Base-by-base conservation (phyloP, 768 basidiomycete species). In the Cystofilobasidium ferigula region DNA sequence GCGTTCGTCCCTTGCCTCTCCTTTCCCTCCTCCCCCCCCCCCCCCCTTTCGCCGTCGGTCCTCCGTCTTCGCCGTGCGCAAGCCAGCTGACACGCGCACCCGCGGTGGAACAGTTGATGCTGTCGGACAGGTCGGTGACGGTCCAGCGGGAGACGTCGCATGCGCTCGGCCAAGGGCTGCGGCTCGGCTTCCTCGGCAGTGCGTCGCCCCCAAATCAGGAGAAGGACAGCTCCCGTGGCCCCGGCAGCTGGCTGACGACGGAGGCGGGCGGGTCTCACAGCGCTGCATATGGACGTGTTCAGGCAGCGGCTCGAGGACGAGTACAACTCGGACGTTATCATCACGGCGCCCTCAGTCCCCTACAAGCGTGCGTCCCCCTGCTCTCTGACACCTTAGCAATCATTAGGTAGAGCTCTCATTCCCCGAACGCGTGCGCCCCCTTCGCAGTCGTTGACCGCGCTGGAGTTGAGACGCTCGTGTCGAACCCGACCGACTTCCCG, bases 241-340 rank as follows among this genome's bases (percentile, higher is more conserved):
- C 30, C 30, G 8, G 51, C 51, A 7, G 10, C 8, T 9, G 22
- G 8, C n/a, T 9, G n/a, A 8, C 9, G 8, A 24, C 51, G 8
- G 8, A 53, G 9, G 38, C 8, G 38, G 38, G 38, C 38, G 38
- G 38, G 38, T 8, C 38, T 40, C 9, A 9, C 36, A 43, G 89
- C 91, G 7, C 77, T 99, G 65, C 95, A 99, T 73, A 92, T 98
- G 89, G 76, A 75, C 56, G 76, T 76, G 22, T 76, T 76, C 76
- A 86, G 92, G 26, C 95, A 99, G 74, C 83, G 95, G 18, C 79
- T 99, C 4, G 95, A 98, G 76, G 95, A 99, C 71, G 95, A 99
- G 75, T 91, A 95, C 71, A 85, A 90, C 65, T 88, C 92, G 36
- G 91, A 87, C 72, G 85, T 98, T 64, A 91, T 98, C 71, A 83